Evolutionary conservation across 192 early-diverging fungal species (phyloP).

Genomic region (Jimgerdemannia flammicorona): DNA sequence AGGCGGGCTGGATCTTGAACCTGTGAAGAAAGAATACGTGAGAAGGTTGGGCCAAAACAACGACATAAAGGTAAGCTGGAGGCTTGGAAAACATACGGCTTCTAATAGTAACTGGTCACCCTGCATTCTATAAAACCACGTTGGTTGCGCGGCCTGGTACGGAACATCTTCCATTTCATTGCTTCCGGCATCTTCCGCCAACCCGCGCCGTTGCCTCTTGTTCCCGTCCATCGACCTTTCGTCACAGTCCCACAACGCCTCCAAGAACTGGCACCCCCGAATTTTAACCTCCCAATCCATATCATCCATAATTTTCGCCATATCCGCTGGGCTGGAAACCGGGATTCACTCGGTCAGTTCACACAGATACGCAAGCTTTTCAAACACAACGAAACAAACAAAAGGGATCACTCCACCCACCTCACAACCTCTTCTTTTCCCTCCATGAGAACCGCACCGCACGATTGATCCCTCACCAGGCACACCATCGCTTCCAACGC

Average conservation of each 20-base stretch:
- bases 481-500: conserved; percentile 47
- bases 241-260: conserved; percentile 34
- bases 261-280: conserved; percentile 41
- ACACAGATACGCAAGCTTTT: too few relatives aligned
- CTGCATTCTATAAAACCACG: conserved; percentile 41
- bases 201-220: conserved; percentile 8
- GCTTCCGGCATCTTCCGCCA: background rate
- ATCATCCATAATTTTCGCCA: conserved; percentile 42
- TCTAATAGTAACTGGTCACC: conserved; percentile 38
- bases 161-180: conserved; percentile 10
- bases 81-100: conserved; percentile 23
- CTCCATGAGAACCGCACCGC: conserved; percentile 38
- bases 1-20: conserved; percentile 14
- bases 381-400: too few relatives aligned
- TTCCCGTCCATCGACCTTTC: conserved; percentile 26
- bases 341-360: too few relatives aligned
- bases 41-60: background rate
- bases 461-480: conserved; percentile 40
- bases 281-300: conserved; percentile 48
- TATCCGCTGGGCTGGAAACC: conserved; percentile 32
- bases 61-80: background rate
- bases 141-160: too few relatives aligned
- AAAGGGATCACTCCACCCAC: conserved; percentile 8
- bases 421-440: conserved; percentile 22
- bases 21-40: conserved; percentile 4